These are phyloP conservation scores for Vicia faba DNA, from an alignment of 306 rosid genomes.

Conservation along the genomic window DNA sequence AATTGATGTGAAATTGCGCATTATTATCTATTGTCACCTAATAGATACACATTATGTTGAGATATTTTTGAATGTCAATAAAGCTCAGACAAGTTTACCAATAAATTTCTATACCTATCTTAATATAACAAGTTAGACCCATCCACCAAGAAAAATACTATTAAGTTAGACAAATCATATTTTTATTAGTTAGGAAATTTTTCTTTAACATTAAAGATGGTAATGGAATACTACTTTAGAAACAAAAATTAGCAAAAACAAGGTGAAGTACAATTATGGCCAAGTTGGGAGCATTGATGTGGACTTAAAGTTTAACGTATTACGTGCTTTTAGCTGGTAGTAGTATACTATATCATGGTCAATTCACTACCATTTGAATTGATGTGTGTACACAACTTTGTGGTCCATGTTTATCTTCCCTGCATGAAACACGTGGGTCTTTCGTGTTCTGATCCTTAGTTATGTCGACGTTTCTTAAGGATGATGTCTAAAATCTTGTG, in stretches of 20 bases:
- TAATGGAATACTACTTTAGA: slow-evolving; percentile 4
- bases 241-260: slow-evolving; percentile 27
- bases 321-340: not conserved
- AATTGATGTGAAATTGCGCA: not conserved
- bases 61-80: slow-evolving; percentile 8
- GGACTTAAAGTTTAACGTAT: slow-evolving; percentile 38
- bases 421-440: slow-evolving; percentile 46
- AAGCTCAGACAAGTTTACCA: slow-evolving; percentile 9
- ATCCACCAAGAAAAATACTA: too few species aligned
- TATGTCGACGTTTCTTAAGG: slow-evolving; percentile 16
- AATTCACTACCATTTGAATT: slow-evolving; percentile 38
- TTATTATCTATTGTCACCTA: not conserved
- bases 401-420: slow-evolving; percentile 36
- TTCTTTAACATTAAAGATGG: not conserved
- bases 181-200: not conserved
- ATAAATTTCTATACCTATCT: not conserved
- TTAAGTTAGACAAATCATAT: not conserved
- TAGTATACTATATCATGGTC: slow-evolving; percentile 27
- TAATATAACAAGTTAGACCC: not conserved
- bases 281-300: slow-evolving; percentile 43
- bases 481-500: slow-evolving; percentile 23
- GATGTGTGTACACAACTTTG: slow-evolving; percentile 27
- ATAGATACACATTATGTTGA: not conserved
- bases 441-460: slow-evolving; percentile 33
- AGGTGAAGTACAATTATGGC: slow-evolving; percentile 28